Percentiles rank a stretch among this genome's conserved stretches.
Evolutionary conservation across 805 yeast species (phyloP).

Genomic region (Myxozyma melibiosi): DNA sequence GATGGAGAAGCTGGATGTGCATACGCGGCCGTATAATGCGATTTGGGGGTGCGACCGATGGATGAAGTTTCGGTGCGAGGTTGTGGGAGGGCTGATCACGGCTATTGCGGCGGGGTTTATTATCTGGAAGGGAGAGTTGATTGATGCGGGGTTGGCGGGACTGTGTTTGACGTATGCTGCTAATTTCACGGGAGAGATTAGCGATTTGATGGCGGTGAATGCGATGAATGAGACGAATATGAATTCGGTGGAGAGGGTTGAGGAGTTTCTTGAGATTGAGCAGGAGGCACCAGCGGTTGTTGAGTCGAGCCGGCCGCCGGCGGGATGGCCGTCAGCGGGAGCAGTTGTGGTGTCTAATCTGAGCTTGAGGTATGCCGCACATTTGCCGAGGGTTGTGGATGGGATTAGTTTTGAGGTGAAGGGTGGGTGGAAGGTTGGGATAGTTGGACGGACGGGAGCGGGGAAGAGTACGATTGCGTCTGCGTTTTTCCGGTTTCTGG

Average conservation of each 20-base stretch:
- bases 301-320: constrained; percentile 47
- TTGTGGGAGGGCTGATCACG: constrained; percentile 54
- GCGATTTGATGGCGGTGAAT: constrained; percentile 61
- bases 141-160: constrained; percentile 54
- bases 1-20: constrained; percentile 52
- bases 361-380: constrained; percentile 63
- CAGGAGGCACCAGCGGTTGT: constrained; percentile 66
- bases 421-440: constrained; percentile 74
- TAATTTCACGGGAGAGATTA: constrained; percentile 54
- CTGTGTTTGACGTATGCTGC: constrained; percentile 40
- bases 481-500: constrained; percentile 68
- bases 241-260: constrained; percentile 73
- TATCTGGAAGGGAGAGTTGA: constrained; percentile 60
- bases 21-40: constrained; percentile 69
- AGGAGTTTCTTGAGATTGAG: constrained; percentile 65
- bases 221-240: constrained; percentile 75
- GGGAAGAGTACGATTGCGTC: constrained; percentile 79
- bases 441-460: constrained; percentile 90
- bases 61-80: constrained; percentile 64
- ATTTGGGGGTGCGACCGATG: constrained; percentile 71
- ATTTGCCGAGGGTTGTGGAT: constrained; percentile 66
- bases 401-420: constrained; percentile 53
- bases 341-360: constrained; percentile 58
- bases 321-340: constrained; percentile 70
- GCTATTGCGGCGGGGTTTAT: constrained; percentile 62